A percentile compares a stretch with the other conserved stretches of the same genome.
Evolutionary conservation across 2,329 filamentous ascomycete genomes (phyloP).

Genomic region (Coccinonectria pachysandricola): DNA sequence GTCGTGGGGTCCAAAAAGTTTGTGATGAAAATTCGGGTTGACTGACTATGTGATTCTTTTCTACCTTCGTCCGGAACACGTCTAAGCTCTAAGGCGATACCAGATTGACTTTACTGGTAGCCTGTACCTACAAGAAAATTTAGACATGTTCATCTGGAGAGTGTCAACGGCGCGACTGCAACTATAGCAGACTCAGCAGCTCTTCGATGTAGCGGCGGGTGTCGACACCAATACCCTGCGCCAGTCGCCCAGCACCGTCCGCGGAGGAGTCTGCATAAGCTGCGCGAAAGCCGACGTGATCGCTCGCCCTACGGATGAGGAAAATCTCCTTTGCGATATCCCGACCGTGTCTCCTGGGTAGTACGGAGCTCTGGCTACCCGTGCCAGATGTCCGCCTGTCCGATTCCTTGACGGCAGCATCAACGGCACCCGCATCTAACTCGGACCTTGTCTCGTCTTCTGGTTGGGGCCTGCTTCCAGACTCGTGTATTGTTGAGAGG

Average conservation of each 20-base stretch:
- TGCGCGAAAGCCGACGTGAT: slow-evolving; percentile 34
- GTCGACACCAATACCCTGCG: slow-evolving; percentile 67
- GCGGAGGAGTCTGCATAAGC: slow-evolving; percentile 28
- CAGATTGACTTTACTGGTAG: too few species aligned
- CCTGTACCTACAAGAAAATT: too few species aligned
- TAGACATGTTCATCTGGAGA: too few species aligned
- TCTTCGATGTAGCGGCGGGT: slow-evolving; percentile 66
- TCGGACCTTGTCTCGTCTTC: too few species aligned
- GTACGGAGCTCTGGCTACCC: slow-evolving; percentile 5
- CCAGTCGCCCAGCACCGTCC: slow-evolving; percentile 49
- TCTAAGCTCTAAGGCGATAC: too few species aligned
- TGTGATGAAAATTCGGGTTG: too few species aligned
- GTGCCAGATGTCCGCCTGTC: too few species aligned
- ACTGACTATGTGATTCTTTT: too few species aligned
- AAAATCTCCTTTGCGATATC: slow-evolving; percentile 47
- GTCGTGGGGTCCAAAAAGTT: too few species aligned
- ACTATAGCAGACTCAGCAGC: slow-evolving; percentile 48
- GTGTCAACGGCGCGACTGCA: too few species aligned
- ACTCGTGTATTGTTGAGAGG: slow-evolving; percentile 20
- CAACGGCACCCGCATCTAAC: slow-evolving; percentile 9
- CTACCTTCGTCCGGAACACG: too few species aligned
- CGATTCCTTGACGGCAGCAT: slow-evolving; percentile 2
- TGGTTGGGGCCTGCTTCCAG: too few species aligned
- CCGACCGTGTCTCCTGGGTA: slow-evolving; percentile 7
- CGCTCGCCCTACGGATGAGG: slow-evolving; percentile 49